Percentiles rank a stretch among this genome's conserved stretches.
Conservation (phyloP, 257 asterid species). For the Solanum dulcamara region DNA sequence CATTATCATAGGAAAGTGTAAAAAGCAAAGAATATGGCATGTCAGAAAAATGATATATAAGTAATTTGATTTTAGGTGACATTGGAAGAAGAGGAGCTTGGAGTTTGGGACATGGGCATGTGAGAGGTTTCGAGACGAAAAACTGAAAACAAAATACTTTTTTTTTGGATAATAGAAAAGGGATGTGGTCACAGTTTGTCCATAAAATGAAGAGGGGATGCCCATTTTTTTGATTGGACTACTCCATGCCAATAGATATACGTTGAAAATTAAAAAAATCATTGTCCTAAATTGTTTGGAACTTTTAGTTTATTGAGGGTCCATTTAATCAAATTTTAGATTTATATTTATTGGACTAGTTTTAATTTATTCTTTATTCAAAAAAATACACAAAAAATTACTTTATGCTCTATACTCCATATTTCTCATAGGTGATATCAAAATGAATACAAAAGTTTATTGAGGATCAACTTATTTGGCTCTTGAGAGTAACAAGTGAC, state of each 20-base stretch:
- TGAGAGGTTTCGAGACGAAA: slow-evolving; percentile 17
- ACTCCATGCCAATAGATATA: background rate
- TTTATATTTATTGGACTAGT: background rate
- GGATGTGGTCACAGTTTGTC: slow-evolving; percentile 45
- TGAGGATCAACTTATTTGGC: background rate
- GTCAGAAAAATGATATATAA: background rate
- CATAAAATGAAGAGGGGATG: slow-evolving; percentile 19
- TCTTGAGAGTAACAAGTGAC: background rate
- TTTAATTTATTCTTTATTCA: background rate
- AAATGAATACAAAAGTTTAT: background rate
- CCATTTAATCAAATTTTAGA: background rate
- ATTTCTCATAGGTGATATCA: background rate
- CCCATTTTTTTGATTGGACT: slow-evolving; percentile 1
- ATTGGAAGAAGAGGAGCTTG: slow-evolving; percentile 26
- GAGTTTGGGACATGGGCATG: slow-evolving; percentile 35
- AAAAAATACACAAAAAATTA: background rate
- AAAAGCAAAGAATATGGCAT: slow-evolving; percentile 11
- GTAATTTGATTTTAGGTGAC: slow-evolving; percentile 11
- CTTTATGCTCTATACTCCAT: background rate
- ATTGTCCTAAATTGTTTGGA: background rate
- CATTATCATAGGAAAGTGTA: background rate
- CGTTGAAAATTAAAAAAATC: background rate
- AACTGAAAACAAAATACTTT: background rate
- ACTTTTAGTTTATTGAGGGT: background rate
- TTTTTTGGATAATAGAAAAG: slow-evolving; percentile 23